Evolutionary conservation across 2,329 filamentous ascomycete genomes (phyloP).

Genomic region (Talaromyces sp.): DNA sequence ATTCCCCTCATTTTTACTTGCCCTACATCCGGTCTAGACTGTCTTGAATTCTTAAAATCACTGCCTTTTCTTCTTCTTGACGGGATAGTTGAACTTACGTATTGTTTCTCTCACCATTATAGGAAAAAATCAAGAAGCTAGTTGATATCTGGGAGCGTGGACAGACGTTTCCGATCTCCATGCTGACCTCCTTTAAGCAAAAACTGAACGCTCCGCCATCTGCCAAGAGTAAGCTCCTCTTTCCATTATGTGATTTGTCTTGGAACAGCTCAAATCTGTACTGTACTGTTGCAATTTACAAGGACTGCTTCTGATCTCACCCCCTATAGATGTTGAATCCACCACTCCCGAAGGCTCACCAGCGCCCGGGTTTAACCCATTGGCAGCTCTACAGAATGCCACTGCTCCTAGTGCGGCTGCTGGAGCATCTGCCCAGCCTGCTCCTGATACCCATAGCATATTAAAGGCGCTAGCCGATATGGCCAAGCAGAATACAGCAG

Average conservation of each 20-base stretch:
- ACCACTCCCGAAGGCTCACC: constrained; percentile 62
- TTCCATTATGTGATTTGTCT: neutral
- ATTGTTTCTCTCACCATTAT: constrained; percentile 44
- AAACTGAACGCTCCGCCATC: constrained; percentile 61
- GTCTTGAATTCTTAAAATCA: constrained; percentile 14
- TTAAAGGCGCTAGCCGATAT: constrained; percentile 76
- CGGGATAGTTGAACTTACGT: constrained; percentile 46
- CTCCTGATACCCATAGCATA: constrained; percentile 60
- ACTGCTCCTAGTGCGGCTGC: constrained; percentile 19
- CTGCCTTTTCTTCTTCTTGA: constrained; percentile 15
- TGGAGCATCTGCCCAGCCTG: constrained; percentile 23
- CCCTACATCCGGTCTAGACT: neutral
- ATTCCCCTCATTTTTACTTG: neutral
- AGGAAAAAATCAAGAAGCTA: constrained; percentile 94
- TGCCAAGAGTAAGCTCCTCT: constrained; percentile 56
- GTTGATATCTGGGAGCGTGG: constrained; percentile 98
- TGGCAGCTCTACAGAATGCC: constrained; percentile 26
- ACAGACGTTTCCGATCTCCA: constrained; percentile 75
- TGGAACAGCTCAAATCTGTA: constrained; percentile 21
- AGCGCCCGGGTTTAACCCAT: constrained; percentile 38
- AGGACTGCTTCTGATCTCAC: constrained; percentile 3
- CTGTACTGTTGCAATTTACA: constrained; percentile 1
- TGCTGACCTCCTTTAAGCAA: constrained; percentile 79
- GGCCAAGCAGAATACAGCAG: constrained; percentile 65
- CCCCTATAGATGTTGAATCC: constrained; percentile 53